These are phyloP conservation scores for Penicillium salamii DNA, from an alignment of 495 filamentous ascomycete species.

Conservation along the genomic window DNA sequence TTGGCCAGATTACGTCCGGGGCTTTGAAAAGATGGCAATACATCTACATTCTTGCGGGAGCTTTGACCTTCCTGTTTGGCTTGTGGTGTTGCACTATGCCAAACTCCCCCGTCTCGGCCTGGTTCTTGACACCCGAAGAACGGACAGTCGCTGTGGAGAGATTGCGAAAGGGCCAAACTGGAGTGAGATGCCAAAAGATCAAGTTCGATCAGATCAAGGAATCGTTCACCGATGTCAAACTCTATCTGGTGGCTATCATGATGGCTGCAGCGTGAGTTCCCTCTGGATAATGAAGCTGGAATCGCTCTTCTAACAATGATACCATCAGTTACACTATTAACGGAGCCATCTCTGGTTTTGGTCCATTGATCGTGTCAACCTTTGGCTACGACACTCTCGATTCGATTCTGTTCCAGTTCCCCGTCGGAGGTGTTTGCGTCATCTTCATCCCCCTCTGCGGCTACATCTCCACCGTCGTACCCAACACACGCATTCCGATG, in stretches of 20 bases:
- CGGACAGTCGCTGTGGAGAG: slow-evolving; percentile 53
- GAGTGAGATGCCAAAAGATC: slow-evolving; percentile 50
- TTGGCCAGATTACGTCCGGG: slow-evolving; percentile 59
- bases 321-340: slow-evolving; percentile 61
- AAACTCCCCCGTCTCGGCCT: slow-evolving; percentile 51
- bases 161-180: slow-evolving; percentile 50
- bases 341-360: slow-evolving; percentile 73
- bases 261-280: slow-evolving; percentile 51
- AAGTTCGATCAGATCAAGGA: slow-evolving; percentile 51
- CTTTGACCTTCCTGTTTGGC: slow-evolving; percentile 62
- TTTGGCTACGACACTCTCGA: slow-evolving; percentile 67
- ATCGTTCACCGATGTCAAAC: slow-evolving; percentile 44
- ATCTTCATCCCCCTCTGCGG: slow-evolving; percentile 64
- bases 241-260: slow-evolving; percentile 56
- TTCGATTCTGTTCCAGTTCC: slow-evolving; percentile 71
- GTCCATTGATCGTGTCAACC: slow-evolving; percentile 69
- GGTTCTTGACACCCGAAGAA: slow-evolving; percentile 51
- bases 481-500: slow-evolving; percentile 64
- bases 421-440: slow-evolving; percentile 61
- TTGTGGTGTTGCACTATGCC: slow-evolving; percentile 57
- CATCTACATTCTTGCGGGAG: slow-evolving; percentile 64
- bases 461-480: slow-evolving; percentile 54
- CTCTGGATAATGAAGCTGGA: not conserved
- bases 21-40: slow-evolving; percentile 62
- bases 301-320: not conserved